These are phyloP conservation scores for Paxillus rubicundulus DNA, from an alignment of 768 basidiomycete species.

Conservation along the genomic window DNA sequence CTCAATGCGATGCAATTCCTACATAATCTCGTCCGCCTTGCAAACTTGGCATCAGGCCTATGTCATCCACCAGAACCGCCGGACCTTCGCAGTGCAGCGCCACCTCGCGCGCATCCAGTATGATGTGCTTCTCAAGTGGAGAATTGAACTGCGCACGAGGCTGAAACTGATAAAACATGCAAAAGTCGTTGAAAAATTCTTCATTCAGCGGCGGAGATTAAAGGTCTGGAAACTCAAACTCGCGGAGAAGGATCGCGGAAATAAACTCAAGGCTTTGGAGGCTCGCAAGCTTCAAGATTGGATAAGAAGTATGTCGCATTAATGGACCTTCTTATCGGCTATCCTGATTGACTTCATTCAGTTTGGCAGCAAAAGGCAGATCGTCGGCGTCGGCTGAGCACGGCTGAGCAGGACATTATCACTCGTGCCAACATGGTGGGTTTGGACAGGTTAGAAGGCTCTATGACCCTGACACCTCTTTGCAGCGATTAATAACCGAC, in stretches of 20 bases:
- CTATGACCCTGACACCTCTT: slow-evolving; percentile 2
- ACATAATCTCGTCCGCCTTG: slow-evolving; percentile 35
- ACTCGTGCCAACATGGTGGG: slow-evolving; percentile 42
- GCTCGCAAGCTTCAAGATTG: slow-evolving; percentile 28
- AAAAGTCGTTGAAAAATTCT: slow-evolving; percentile 49
- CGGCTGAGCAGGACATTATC: slow-evolving; percentile 44
- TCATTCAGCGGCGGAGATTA: slow-evolving; percentile 49
- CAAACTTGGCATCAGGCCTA: slow-evolving; percentile 46
- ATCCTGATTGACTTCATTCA: slow-evolving; percentile 23
- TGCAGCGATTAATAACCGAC: slow-evolving; percentile 51
- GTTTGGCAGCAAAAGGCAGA: slow-evolving; percentile 47
- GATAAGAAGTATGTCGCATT: slow-evolving; percentile 37
- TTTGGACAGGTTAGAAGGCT: not conserved
- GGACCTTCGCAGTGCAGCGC: slow-evolving; percentile 44
- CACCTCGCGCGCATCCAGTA: slow-evolving; percentile 35
- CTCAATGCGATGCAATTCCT: slow-evolving; percentile 42
- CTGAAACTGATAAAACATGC: slow-evolving; percentile 54
- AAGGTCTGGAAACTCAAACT: slow-evolving; percentile 47
- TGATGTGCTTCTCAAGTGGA: slow-evolving; percentile 55
- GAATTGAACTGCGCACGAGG: slow-evolving; percentile 48
- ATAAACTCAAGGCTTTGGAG: slow-evolving; percentile 45
- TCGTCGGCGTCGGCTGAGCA: slow-evolving; percentile 38
- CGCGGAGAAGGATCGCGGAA: slow-evolving; percentile 43
- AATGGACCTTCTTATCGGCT: not conserved
- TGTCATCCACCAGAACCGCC: slow-evolving; percentile 45